Evolutionary conservation across 1,284 basidiomycete species (phyloP).

Genomic region (Rhodotorula sp.): DNA sequence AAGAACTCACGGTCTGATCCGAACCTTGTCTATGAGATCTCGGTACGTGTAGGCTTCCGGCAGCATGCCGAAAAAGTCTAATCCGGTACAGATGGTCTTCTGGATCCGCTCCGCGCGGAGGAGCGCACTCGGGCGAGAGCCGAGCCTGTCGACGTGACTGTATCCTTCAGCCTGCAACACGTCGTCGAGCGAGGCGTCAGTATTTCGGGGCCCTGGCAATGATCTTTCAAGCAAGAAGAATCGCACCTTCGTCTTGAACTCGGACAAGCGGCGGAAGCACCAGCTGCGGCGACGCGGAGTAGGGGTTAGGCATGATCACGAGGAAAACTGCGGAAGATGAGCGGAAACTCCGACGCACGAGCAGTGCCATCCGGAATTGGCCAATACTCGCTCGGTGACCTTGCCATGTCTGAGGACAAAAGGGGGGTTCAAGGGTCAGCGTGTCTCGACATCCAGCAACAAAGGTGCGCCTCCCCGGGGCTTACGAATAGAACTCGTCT

Average conservation of each 20-base stretch:
- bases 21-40: conserved; percentile 34
- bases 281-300: conserved; percentile 51
- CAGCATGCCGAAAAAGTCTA: conserved; percentile 64
- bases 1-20: conserved; percentile 33
- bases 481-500: conserved; percentile 32
- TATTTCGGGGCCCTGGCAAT: not conserved
- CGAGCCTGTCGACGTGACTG: conserved; percentile 66
- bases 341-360: conserved; percentile 40
- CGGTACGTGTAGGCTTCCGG: conserved; percentile 62
- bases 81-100: conserved; percentile 61
- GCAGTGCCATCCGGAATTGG: conserved; percentile 60
- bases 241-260: conserved; percentile 59
- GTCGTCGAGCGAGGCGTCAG: not conserved
- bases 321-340: no score
- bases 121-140: conserved; percentile 54
- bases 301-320: conserved; percentile 54
- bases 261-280: conserved; percentile 63
- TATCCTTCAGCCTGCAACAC: conserved; percentile 53
- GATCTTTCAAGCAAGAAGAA: not conserved
- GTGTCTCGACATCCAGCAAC: no score
- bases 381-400: conserved; percentile 58
- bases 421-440: not conserved
- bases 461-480: not conserved
- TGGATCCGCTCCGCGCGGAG: conserved; percentile 61
- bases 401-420: conserved; percentile 56